A percentile compares a stretch with the other conserved stretches of the same genome.
Conservation (phyloP, 2,329 filamentous ascomycete genomes). For the Aspergillus felis region DNA sequence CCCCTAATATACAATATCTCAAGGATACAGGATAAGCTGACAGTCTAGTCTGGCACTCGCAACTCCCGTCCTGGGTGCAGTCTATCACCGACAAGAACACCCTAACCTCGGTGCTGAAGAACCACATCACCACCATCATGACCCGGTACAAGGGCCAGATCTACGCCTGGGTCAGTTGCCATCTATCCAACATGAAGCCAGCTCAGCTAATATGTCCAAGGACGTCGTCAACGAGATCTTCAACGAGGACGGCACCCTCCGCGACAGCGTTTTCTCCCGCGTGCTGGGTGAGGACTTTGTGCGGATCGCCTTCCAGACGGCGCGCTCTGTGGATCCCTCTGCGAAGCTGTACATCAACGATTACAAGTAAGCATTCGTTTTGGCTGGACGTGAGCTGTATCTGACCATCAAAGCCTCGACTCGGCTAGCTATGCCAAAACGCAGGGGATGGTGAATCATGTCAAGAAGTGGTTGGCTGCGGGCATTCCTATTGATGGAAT, state of each 20-base stretch:
- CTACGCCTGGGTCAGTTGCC: slow-evolving; percentile 31
- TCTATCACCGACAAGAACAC: slow-evolving; percentile 51
- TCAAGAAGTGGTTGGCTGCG: slow-evolving; percentile 59
- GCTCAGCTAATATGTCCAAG: slow-evolving; percentile 7
- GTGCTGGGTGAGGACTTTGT: slow-evolving; percentile 69
- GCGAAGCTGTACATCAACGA: slow-evolving; percentile 76
- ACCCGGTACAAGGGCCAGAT: slow-evolving; percentile 32
- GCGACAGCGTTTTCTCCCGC: slow-evolving; percentile 60
- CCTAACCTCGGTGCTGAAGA: slow-evolving; percentile 52
- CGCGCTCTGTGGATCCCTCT: slow-evolving; percentile 60
- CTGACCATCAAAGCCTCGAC: slow-evolving; percentile 57
- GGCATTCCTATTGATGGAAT: slow-evolving; percentile 66
- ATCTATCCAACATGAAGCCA: too few relatives aligned
- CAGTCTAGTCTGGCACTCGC: slow-evolving; percentile 34
- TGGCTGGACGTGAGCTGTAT: too few relatives aligned
- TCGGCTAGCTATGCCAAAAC: slow-evolving; percentile 57
- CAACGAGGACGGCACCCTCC: slow-evolving; percentile 55
- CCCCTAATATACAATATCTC: slow-evolving; percentile 22
- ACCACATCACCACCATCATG: slow-evolving; percentile 35
- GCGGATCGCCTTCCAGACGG: slow-evolving; percentile 65
- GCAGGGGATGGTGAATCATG: slow-evolving; percentile 52
- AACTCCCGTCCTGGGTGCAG: slow-evolving; percentile 28
- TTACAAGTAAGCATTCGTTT: slow-evolving; percentile 39
- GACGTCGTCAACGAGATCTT: slow-evolving; percentile 35
- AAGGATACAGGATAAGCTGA: not conserved